A percentile compares a stretch with the other conserved stretches of the same genome.
Evolutionary conservation across 2,329 filamentous ascomycete species (phyloP).

Genomic region (Penicillium freii): DNA sequence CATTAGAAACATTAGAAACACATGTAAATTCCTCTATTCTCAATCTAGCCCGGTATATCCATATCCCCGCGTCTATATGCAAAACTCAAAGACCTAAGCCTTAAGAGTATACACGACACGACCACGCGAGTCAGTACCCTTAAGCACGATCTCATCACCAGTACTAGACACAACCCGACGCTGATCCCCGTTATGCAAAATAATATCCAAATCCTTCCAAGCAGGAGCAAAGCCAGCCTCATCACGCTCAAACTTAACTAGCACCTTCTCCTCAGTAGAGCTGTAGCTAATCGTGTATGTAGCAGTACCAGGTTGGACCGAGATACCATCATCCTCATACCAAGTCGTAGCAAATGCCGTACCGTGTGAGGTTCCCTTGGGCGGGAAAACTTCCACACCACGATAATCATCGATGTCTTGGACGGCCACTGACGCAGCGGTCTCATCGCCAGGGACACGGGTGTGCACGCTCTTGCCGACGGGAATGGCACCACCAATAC

Average conservation of each 20-base stretch:
- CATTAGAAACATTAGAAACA: no score
- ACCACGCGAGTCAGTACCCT: slow-evolving; percentile 29
- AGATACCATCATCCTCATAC: slow-evolving; percentile 60
- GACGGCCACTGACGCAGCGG: slow-evolving; percentile 43
- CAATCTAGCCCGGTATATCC: no score
- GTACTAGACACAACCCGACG: slow-evolving; percentile 40
- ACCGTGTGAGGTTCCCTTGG: slow-evolving; percentile 42
- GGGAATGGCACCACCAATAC: slow-evolving; percentile 54
- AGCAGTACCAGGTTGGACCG: slow-evolving; percentile 43
- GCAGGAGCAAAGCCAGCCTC: slow-evolving; percentile 47
- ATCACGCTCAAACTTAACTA: slow-evolving; percentile 44
- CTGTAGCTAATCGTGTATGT: slow-evolving; percentile 47
- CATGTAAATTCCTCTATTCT: no score
- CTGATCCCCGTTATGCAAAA: slow-evolving; percentile 53
- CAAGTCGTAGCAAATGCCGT: slow-evolving; percentile 46
- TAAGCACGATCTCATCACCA: slow-evolving; percentile 31
- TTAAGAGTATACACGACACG: slow-evolving; percentile 33
- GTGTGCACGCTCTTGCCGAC: slow-evolving; percentile 54
- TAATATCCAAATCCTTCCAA: slow-evolving; percentile 52
- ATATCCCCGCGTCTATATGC: background rate
- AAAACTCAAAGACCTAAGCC: slow-evolving; percentile 9
- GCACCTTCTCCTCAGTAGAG: slow-evolving; percentile 46
- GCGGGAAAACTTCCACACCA: slow-evolving; percentile 58
- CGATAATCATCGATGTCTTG: slow-evolving; percentile 54
- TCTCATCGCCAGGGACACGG: slow-evolving; percentile 51